phyloP scores from a whole-genome alignment of 352 stramenopile species.

The Aphanomyces euteiches region DNA sequence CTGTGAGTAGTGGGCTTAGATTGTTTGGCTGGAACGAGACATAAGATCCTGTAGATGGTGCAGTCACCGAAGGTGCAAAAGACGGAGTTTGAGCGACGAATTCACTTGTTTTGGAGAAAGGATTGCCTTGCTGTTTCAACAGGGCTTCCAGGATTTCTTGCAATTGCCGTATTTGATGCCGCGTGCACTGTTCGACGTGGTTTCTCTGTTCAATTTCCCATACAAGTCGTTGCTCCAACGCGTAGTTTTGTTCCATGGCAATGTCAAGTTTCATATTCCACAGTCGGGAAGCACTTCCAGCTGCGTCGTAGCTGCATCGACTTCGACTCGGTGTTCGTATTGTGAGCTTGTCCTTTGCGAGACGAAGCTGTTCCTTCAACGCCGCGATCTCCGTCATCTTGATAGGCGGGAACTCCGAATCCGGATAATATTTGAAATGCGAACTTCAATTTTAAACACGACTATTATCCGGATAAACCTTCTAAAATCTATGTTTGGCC shows the following conservation, averaged over 20 bases:
- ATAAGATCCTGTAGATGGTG: too few species aligned
- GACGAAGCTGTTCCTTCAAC: constrained; percentile 26
- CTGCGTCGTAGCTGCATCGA: neutral
- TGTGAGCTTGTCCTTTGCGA: constrained; percentile 25
- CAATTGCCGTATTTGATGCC: constrained; percentile 24
- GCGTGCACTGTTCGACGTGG: constrained; percentile 25
- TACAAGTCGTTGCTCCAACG: constrained; percentile 19
- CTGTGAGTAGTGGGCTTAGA: constrained; percentile 24
- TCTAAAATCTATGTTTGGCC: constrained; percentile 3
- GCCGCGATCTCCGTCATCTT: constrained; percentile 18
- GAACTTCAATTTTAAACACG: neutral
- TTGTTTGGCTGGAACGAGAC: neutral
- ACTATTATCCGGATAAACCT: constrained; percentile 17
- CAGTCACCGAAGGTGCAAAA: neutral
- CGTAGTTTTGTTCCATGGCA: constrained; percentile 29
- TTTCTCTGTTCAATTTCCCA: constrained; percentile 30
- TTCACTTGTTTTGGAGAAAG: neutral
- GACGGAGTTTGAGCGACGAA: neutral
- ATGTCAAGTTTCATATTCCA: constrained; percentile 28
- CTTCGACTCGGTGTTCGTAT: neutral
- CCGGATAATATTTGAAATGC: constrained; percentile 7
- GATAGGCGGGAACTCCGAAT: constrained; percentile 8
- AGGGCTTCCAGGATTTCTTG: constrained; percentile 20
- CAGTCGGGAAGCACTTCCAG: constrained; percentile 1
- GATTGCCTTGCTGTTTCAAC: neutral